phyloP scores from a whole-genome alignment of 2,329 filamentous ascomycete genomes.

The Lachnellula subtilissima region DNA sequence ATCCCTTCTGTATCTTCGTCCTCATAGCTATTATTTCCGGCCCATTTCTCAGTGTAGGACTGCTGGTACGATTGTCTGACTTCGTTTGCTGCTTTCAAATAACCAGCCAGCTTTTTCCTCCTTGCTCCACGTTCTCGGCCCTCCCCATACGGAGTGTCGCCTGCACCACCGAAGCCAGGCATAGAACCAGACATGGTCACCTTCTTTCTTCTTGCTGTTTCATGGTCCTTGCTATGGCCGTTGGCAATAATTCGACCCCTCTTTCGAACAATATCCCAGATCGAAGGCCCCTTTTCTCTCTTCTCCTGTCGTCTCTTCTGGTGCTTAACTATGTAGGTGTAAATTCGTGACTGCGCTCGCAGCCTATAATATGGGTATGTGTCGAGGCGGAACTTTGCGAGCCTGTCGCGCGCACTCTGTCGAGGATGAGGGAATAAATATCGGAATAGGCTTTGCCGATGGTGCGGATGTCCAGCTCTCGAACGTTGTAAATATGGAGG shows the following conservation, averaged over 20 bases:
- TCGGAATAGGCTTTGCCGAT: constrained; percentile 51
- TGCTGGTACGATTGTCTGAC: constrained; percentile 62
- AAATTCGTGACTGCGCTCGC: constrained; percentile 69
- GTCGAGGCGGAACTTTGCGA: constrained; percentile 69
- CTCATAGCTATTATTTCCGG: constrained; percentile 36
- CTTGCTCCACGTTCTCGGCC: constrained; percentile 60
- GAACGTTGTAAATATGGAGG: constrained; percentile 16
- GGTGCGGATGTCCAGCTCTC: constrained; percentile 33
- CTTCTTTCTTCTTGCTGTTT: constrained; percentile 21
- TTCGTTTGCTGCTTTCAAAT: constrained; percentile 67
- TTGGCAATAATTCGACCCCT: constrained; percentile 32
- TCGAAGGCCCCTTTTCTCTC: constrained; percentile 31
- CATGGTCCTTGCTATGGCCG: constrained; percentile 33
- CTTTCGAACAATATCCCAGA: constrained; percentile 26
- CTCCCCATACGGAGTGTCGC: constrained; percentile 34
- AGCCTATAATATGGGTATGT: constrained; percentile 67
- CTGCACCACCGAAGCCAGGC: constrained; percentile 25
- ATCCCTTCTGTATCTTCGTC: constrained; percentile 49
- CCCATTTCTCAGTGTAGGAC: constrained; percentile 44
- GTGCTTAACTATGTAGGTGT: constrained; percentile 64
- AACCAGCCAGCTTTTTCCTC: constrained; percentile 71
- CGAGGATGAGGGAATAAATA: constrained; percentile 63
- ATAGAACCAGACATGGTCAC: constrained; percentile 32
- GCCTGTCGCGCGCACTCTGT: constrained; percentile 58
- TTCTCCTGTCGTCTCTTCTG: constrained; percentile 52